Evolutionary conservation across 176 grass and related monocot species (phyloP), one percentile per base, ranked within the genome.

Genomic region (Paspalum vaginatum): DNA sequence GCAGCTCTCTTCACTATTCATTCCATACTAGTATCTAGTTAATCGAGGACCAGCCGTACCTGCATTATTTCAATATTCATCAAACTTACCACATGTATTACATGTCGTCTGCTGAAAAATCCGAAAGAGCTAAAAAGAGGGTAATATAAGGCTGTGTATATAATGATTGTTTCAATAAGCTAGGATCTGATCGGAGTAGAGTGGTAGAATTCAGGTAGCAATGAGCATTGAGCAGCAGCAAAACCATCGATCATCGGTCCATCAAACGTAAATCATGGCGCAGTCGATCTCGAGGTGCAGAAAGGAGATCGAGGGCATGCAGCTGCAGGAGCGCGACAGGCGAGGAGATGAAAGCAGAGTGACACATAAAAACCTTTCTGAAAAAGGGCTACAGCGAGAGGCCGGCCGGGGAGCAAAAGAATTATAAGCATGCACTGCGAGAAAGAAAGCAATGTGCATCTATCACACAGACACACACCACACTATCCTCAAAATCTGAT

Each of bases 321-420:
- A 32, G 32, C 32, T 2, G 32, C n/a, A n/a, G 72, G 46, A 38
- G 87, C 73, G 83, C 78, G 78, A 25, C 87, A 78, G 87, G 83
- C 92, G 85, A 83, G 84, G 85, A 87, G 1, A n/a, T 85, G 92
- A 98, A 91, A 92, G 92, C 85, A 92, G 88, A 78, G 84, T 1
- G 32, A 32, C 32, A 63, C 83, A 85, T 50, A 79, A 89, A 85
- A 91, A 85, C 73, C 87, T 91, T 92, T 98, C 77, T 88, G 86
- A 88, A 91, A 92, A 94, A 92, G 89, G 74, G 69, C 86, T 83
- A 87, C 73, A 81, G 60, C 15, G 68, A 62, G 3, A 8, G 32
- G 32, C 32, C 32, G 32, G n/a, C n/a, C n/a, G 54, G 37, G 81
- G 85, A 79, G 83, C 75, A 84, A 88, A 96, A 90, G 90, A 90